Conservation (phyloP, 2,329 filamentous ascomycete species). For the Alternaria sp. region DNA sequence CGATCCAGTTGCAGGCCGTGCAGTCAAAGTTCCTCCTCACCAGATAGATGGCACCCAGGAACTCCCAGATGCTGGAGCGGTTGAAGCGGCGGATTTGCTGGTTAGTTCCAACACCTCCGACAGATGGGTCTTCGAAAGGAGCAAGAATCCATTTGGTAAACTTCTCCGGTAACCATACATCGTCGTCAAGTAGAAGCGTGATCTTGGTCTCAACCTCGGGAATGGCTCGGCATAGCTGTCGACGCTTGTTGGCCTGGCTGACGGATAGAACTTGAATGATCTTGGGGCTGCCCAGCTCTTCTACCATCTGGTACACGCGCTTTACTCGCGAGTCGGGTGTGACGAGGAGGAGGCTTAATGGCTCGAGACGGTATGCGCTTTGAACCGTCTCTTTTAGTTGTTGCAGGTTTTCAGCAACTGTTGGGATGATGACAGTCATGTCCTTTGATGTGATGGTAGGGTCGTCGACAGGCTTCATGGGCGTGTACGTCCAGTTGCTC, state of each 20-base stretch:
- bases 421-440: slow-evolving; percentile 93
- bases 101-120: slow-evolving; percentile 91
- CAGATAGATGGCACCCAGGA: slow-evolving; percentile 89
- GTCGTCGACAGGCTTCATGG: slow-evolving; percentile 79
- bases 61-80: slow-evolving; percentile 75
- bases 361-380: slow-evolving; percentile 74
- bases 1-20: slow-evolving; percentile 91
- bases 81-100: slow-evolving; percentile 79
- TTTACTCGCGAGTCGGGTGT: slow-evolving; percentile 82
- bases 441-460: slow-evolving; percentile 81
- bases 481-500: slow-evolving; percentile 79
- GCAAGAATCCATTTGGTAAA: slow-evolving; percentile 91
- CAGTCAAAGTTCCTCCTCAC: slow-evolving; percentile 96
- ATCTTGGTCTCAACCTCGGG: slow-evolving; percentile 83
- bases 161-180: slow-evolving; percentile 88
- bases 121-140: slow-evolving; percentile 82
- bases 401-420: slow-evolving; percentile 84
- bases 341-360: slow-evolving; percentile 79
- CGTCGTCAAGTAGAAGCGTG: slow-evolving; percentile 93
- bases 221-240: slow-evolving; percentile 90
- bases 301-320: slow-evolving; percentile 67
- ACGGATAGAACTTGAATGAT: slow-evolving; percentile 78
- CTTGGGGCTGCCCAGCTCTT: slow-evolving; percentile 53
- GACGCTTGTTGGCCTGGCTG: slow-evolving; percentile 89
- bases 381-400: slow-evolving; percentile 82